Conservation (phyloP, 768 basidiomycete species). For the Kwoniella dendrophila region DNA sequence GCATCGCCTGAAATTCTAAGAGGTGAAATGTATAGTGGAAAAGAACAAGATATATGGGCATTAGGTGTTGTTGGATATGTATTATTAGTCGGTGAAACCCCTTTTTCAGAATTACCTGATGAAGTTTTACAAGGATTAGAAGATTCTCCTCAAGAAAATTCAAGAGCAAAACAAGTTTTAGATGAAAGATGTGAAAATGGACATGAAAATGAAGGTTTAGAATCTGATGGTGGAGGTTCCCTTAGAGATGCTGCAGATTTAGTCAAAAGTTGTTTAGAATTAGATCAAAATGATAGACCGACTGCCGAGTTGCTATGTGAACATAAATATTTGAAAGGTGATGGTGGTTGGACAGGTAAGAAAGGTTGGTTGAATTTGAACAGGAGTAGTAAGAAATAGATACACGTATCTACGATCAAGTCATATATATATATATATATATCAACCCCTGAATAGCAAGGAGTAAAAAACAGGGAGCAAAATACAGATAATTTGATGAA, state of each 20-base stretch:
- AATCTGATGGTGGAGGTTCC: conserved; percentile 78
- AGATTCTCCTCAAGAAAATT: conserved; percentile 31
- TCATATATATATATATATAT: no score
- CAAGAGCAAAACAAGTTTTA: conserved; percentile 48
- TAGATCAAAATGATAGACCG: conserved; percentile 76
- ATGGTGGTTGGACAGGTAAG: conserved; percentile 68
- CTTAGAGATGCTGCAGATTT: conserved; percentile 82
- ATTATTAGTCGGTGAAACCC: conserved; percentile 63
- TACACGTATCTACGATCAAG: no score
- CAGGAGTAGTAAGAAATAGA: neutral
- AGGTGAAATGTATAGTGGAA: conserved; percentile 91
- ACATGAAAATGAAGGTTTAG: conserved; percentile 57
- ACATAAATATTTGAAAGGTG: conserved; percentile 77
- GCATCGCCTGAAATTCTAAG: conserved; percentile 95
- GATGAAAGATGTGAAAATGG: conserved; percentile 60
- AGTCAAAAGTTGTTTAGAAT: conserved; percentile 78
- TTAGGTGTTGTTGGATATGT: conserved; percentile 97
- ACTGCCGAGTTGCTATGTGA: conserved; percentile 80
- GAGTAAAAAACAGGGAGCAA: no score
- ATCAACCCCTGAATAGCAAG: no score
- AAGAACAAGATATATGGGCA: conserved; percentile 98
- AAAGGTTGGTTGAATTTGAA: conserved; percentile 44
- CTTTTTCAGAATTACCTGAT: conserved; percentile 60
- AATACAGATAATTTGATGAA: no score
- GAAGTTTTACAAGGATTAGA: conserved; percentile 84